A percentile compares a stretch with the other conserved stretches of the same genome.
These are phyloP conservation scores for Lecanoromycetidae sp. DNA, from an alignment of 2,329 filamentous ascomycete genomes.

Conservation along the genomic window DNA sequence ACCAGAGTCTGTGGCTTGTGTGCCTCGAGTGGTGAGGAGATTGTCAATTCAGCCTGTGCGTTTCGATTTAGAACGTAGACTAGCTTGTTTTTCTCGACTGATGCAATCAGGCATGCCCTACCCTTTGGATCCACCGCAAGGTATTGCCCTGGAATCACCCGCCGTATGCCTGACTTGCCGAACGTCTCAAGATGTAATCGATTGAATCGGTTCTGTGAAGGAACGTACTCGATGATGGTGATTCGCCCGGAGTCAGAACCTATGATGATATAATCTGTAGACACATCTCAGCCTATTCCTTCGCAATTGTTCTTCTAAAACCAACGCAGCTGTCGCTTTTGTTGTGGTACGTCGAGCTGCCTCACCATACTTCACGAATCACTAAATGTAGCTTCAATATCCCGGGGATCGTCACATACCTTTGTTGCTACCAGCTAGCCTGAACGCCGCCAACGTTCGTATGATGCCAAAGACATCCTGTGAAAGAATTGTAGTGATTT, in stretches of 20 bases:
- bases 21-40: conserved; percentile 91
- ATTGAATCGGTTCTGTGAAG: conserved; percentile 73
- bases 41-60: conserved; percentile 84
- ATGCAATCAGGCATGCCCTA: conserved; percentile 84
- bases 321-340: conserved; percentile 24
- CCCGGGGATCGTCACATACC: conserved; percentile 50
- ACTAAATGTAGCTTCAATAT: conserved; percentile 33
- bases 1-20: conserved; percentile 88
- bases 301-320: conserved; percentile 19
- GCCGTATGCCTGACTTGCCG: conserved; percentile 87
- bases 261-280: conserved; percentile 84
- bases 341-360: conserved; percentile 35
- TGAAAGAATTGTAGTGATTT: conserved; percentile 72
- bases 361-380: conserved; percentile 44
- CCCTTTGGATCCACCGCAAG: conserved; percentile 92
- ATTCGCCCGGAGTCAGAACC: conserved; percentile 93
- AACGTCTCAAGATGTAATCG: conserved; percentile 93
- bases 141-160: conserved; percentile 91
- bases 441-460: conserved; percentile 73
- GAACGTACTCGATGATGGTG: conserved; percentile 82
- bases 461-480: conserved; percentile 97
- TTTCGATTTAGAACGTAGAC: conserved; percentile 97
- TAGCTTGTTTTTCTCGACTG: conserved; percentile 97
- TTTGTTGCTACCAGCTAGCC: conserved; percentile 87
- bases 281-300: conserved; percentile 32